Base-by-base conservation (phyloP, 2,329 filamentous ascomycete genomes). In the Alternaria triticimaculans region DNA sequence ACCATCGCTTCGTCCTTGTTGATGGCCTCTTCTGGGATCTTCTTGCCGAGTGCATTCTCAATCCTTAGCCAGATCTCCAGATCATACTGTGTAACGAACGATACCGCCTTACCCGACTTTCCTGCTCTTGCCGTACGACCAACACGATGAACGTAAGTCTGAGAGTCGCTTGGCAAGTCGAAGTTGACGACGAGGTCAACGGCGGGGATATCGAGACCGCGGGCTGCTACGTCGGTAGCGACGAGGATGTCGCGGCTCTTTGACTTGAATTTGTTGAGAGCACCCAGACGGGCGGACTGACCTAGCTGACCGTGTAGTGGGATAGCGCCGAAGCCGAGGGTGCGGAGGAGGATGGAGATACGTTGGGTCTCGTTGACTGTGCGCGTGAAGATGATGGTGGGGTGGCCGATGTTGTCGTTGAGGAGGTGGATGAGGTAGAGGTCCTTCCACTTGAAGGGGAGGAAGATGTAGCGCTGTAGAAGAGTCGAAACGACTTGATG, bases 401-500 rank as follows among this genome's bases (percentile, higher is more conserved):
- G 91, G 76, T 96, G 89, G n/a, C 95, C 96, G 14, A 89, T 88
- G 72, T 93, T 92, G 72, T 97, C 93, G 78, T 96, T 96, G 67
- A 96, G 83, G 1, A 98, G 85, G 77, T 93, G 92, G 63, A 97
- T 89, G 14, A 98, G 87, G 76, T 97, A 96, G 10, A 92, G 88
- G 74, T 99, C 96, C 81, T 99, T 98, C 81, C 92, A 88, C 67
- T 90, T 90, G 78, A 1, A 94, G 0, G 78, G 77, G 61, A 97
- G 88, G 81, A 98, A 94, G 66, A 97, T 78, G 81, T 94, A 97
- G 72, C 89, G 90, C 78, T 97, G 94, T 18, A 96, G 86, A 5
- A 99, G 86, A 1, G 93, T 97, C 1, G 92, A 90, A 30, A 97
- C 96, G 2, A 94, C 97, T 80, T 97, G 93, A 81, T 97, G 96